Conservation (phyloP, 2,329 filamentous ascomycete genomes). For the Drechslerella stenobrocha region DNA sequence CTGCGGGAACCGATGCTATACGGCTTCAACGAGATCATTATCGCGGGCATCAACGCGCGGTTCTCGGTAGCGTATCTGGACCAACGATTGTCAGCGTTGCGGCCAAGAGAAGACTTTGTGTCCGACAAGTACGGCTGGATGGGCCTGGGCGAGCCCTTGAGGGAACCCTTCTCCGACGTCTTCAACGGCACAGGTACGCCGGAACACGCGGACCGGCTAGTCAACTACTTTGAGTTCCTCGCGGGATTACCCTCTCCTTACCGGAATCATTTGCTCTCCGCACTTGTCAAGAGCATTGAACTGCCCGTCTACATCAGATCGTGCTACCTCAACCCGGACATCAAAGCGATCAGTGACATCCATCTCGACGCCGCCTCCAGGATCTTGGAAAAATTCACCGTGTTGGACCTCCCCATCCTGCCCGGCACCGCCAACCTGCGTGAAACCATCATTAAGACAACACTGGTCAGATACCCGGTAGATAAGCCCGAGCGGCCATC, state of each 20-base stretch:
- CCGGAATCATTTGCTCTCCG: slow-evolving; percentile 2
- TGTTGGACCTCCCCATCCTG: not conserved
- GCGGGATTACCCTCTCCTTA: slow-evolving; percentile 17
- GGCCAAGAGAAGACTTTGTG: not conserved
- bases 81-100: not conserved
- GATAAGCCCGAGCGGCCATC: slow-evolving; percentile 5
- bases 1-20: slow-evolving; percentile 2
- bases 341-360: not conserved
- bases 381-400: not conserved
- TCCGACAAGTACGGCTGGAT: not conserved
- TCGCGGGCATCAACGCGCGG: slow-evolving; percentile 13
- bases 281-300: not conserved
- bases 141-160: not conserved
- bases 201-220: not conserved
- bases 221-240: slow-evolving; percentile 14
- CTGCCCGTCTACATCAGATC: slow-evolving; percentile 1
- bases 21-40: slow-evolving; percentile 19
- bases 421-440: slow-evolving; percentile 4
- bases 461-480: slow-evolving; percentile 10
- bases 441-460: slow-evolving; percentile 19
- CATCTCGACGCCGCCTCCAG: not conserved
- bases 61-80: not conserved
- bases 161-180: not conserved
- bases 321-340: not conserved
- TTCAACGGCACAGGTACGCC: not conserved